Base-by-base conservation (phyloP, 148 eudicot genomes). In the Vaccinium darrowii region DNA sequence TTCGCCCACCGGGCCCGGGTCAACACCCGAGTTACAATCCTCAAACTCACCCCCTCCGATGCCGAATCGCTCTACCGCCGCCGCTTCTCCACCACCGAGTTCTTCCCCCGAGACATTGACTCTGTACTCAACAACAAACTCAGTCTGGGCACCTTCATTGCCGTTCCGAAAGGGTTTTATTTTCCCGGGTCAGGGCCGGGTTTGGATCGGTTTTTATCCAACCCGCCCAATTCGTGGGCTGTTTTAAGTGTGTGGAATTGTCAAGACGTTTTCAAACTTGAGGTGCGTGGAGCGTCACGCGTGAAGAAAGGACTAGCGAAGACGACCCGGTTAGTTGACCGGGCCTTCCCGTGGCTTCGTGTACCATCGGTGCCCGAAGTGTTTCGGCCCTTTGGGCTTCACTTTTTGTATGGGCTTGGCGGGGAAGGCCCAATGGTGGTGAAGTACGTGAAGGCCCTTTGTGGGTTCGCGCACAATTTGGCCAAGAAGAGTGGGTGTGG, bases 61-160 rank as follows among this genome's bases (percentile, higher is more conserved):
- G 96, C 99, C 1, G 98, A 93, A 71, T 49, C 76, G 3, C 92
- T 97, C 88, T 97, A 97, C 90, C 98, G 98, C 39, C 78, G 81
- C 79, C 92, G 88, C 0, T 94, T 93, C 93, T 89, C 98, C 60
- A 87, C 94, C 82, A 92, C 91, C 56, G 99, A 97, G 89, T 97
- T 97, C 84, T 97, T 95, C 86, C 99, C 99, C 0, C 83, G 95
- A 0, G 99, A 97, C 92, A 95, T 97, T 67, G 98, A 93, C 83
- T 77, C 92, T 0, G 87, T 97, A 0, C 87, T 97, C 13, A 76
- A 65, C 82, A 95, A 95, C 84, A 86, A 71, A 5, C 96, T 95
- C 51, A 87, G 71, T 16, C 89, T 97, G 1, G 99, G 95, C 50
- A 95, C 99, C 1, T 95, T 85, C 73, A 58, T 97, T 7, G 99